These are phyloP conservation scores for Kluyveromyces aestuarii DNA, from an alignment of 805 yeast genomes.

Conservation along the genomic window DNA sequence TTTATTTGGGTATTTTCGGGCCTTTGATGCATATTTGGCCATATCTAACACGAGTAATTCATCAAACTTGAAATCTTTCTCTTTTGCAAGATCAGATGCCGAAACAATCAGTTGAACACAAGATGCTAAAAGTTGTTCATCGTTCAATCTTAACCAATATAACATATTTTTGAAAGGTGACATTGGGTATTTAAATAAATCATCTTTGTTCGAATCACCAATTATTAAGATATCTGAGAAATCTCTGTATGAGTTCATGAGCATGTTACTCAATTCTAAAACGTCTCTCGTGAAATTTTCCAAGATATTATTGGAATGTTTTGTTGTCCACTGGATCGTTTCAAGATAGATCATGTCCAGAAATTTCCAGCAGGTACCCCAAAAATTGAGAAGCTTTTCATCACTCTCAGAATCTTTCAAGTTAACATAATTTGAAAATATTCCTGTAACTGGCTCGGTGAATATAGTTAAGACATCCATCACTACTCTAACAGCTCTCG, in stretches of 20 bases:
- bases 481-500: slow-evolving; percentile 60
- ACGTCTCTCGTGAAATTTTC: slow-evolving; percentile 83
- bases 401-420: slow-evolving; percentile 18
- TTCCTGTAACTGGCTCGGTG: slow-evolving; percentile 58
- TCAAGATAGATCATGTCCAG: slow-evolving; percentile 56
- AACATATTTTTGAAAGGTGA: slow-evolving; percentile 59
- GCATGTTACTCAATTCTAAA: slow-evolving; percentile 61
- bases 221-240: slow-evolving; percentile 31
- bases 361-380: slow-evolving; percentile 70
- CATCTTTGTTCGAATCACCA: slow-evolving; percentile 18
- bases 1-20: slow-evolving; percentile 61
- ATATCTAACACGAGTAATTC: slow-evolving; percentile 44
- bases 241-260: slow-evolving; percentile 59
- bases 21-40: slow-evolving; percentile 55
- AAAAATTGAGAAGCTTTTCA: slow-evolving; percentile 35
- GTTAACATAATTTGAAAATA: slow-evolving; percentile 29
- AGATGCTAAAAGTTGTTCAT: slow-evolving; percentile 51
- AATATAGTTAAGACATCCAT: slow-evolving; percentile 64
- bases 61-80: slow-evolving; percentile 43
- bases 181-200: slow-evolving; percentile 45
- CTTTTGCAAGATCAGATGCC: slow-evolving; percentile 56
- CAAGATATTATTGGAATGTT: slow-evolving; percentile 45
- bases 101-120: slow-evolving; percentile 65
- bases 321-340: slow-evolving; percentile 69
- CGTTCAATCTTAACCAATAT: slow-evolving; percentile 78